phyloP scores from a whole-genome alignment of 2,329 filamentous ascomycete genomes.

The Capronia americana region DNA sequence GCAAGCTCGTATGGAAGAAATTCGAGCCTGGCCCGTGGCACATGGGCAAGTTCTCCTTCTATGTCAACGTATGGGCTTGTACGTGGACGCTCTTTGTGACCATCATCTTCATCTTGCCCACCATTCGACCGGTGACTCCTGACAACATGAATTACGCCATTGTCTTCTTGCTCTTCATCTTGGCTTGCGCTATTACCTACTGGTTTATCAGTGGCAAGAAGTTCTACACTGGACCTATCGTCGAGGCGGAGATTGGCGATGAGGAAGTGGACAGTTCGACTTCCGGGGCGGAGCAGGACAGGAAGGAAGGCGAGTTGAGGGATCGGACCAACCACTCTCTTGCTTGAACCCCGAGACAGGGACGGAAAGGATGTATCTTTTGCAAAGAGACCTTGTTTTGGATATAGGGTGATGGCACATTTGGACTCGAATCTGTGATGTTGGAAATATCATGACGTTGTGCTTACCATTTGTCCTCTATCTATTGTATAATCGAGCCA shows the following conservation, averaged over 20 bases:
- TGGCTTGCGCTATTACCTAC: constrained; percentile 52
- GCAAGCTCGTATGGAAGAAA: constrained; percentile 57
- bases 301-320: constrained; percentile 18
- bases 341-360: background rate
- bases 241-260: constrained; percentile 42
- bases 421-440: background rate
- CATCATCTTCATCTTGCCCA: constrained; percentile 62
- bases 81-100: constrained; percentile 61
- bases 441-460: background rate
- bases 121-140: constrained; percentile 54
- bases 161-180: constrained; percentile 57
- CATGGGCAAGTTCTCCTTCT: constrained; percentile 52
- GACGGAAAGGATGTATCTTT: background rate
- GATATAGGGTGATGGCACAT: background rate
- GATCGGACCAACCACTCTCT: background rate
- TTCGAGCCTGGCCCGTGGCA: constrained; percentile 62
- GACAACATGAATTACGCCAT: constrained; percentile 64
- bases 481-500: background rate
- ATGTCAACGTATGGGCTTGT: constrained; percentile 58
- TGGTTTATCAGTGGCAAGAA: constrained; percentile 55
- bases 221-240: constrained; percentile 57
- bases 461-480: background rate
- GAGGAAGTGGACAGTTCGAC: constrained; percentile 23
- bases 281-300: constrained; percentile 24
- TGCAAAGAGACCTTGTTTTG: background rate